Base-by-base conservation (phyloP, 2,329 filamentous ascomycete genomes). In the Phyllosticta citrichinensis region DNA sequence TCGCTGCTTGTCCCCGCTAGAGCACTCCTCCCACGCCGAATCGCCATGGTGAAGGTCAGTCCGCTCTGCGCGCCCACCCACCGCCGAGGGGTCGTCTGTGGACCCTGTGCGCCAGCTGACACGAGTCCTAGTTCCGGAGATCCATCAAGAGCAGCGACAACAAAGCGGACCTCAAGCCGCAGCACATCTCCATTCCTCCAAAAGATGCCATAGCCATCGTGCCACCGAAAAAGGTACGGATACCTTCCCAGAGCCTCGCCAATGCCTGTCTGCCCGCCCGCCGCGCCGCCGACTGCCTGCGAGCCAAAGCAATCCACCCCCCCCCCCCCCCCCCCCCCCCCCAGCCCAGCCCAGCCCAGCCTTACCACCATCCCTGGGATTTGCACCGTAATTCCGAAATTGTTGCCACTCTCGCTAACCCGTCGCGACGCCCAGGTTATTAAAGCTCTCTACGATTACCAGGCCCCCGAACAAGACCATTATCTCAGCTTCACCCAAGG, bases 371-470 rank as follows among this genome's bases (percentile, higher is more conserved):
- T 60, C 57, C 57, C 52, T 60, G 59, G 50, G 56, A 54, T 52
- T 53, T 53, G 56, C 52, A 58, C 57, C 52, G 56, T 33, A 59
- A 61, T 62, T 62, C 66, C 66, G 65, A 67, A 64, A 47, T 53
- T 47, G n/a, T 19, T 54, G 52, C 57, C 55, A 62, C 61, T 63
- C 59, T 60, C 54, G 55, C 62, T 56, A 64, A 59, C 52, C 54
- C 35, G 56, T 64, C 62, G 64, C 64, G 63, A 66, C 69, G 57
- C 70, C 57, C 70, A 97, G 92, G 92, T 99, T 63, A 99, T 99
- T 75, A 91, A 93, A 80, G 94, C 94, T 30, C 87, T 97, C 62
- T 96, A 96, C 81, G 90, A 95, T 75, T 96, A 96, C 77, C 83
- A 87, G 70, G 89, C 91, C 63, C 84, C 85, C 63, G 77, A 78